Base-by-base conservation (phyloP, 805 yeast species). In the Saccharomycopsis oosterbeekiorum region DNA sequence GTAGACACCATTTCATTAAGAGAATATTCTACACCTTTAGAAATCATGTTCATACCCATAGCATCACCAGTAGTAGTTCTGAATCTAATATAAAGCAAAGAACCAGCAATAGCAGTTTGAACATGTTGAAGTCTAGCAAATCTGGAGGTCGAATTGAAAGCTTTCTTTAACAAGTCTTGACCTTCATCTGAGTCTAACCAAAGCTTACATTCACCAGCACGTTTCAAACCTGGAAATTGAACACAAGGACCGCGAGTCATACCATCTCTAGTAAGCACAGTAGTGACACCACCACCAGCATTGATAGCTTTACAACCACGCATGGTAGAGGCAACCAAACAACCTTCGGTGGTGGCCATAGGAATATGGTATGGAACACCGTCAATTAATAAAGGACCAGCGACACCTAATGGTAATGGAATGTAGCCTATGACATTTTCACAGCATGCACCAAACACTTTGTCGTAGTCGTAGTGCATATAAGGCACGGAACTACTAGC, bases 191-290 rank as follows among this genome's bases (percentile, higher is more conserved):
- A 88, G 71, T 94, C 99, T 61, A 94, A 78, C 97, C 97, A 94
- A 37, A 88, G 74, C 73, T 94, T 94, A 69, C 97, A 94, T 29
- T 90, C 90, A 70, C 98, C 99, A 11, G 98, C 91, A 75, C 97
- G 84, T 29, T 78, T 72, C 70, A 94, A 81, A 9, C 87, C 75
- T 54, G 94, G 88, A 79, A 94, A 94, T 39, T 88, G 78, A 58
- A 94, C 97, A 81, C 97, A 91, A 54, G 99, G 99, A 47, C 99
- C 99, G 78, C 99, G 88, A 17, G 99, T 92, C 99, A 94, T 94
- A 74, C 98, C 97, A 72, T 94, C 99, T 67, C 85, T 88, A 14
- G 97, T 89, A 67, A 94, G 80, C 29, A 93, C 96, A 37, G 99
- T 89, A 58, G 82, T 78, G 36, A 88, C 96, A 73, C 99, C 99